phyloP scores from a whole-genome alignment of 306 rosid species.

The Betula pendula region DNA sequence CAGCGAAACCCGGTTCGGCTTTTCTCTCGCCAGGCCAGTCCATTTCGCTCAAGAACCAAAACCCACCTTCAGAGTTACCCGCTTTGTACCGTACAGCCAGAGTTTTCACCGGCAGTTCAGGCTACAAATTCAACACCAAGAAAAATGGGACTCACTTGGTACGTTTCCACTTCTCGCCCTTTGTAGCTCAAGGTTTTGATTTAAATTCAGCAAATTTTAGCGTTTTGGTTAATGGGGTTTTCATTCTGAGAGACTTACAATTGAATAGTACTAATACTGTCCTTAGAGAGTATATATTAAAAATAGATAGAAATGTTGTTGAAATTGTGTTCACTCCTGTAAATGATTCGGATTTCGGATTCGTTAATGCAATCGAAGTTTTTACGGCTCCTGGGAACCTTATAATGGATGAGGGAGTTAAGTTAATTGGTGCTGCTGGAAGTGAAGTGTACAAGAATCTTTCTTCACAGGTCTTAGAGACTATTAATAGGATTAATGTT shows the following conservation, averaged over 20 bases:
- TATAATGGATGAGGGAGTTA: conserved; percentile 66
- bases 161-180: conserved; percentile 90
- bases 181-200: conserved; percentile 50
- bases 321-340: conserved; percentile 57
- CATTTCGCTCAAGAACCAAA: conserved; percentile 48
- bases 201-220: conserved; percentile 63
- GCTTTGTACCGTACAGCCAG: conserved; percentile 69
- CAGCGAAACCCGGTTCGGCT: conserved; percentile 40
- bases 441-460: conserved; percentile 52
- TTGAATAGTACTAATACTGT: conserved; percentile 31
- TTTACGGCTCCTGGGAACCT: conserved; percentile 79
- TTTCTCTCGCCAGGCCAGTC: conserved; percentile 49
- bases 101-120: conserved; percentile 58
- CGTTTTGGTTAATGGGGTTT: conserved; percentile 48
- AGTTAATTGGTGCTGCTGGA: conserved; percentile 51
- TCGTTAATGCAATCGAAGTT: conserved; percentile 73
- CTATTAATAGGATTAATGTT: conserved; percentile 76
- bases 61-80: conserved; percentile 49
- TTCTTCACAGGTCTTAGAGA: conserved; percentile 67
- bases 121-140: conserved; percentile 63
- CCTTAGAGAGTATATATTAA: conserved; percentile 63
- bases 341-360: conserved; percentile 56
- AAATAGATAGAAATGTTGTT: conserved; percentile 41
- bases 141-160: conserved; percentile 70
- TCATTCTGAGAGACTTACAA: conserved; percentile 34